Conservation (phyloP, 106 monocot species). For the Dendrobium huoshanense region DNA sequence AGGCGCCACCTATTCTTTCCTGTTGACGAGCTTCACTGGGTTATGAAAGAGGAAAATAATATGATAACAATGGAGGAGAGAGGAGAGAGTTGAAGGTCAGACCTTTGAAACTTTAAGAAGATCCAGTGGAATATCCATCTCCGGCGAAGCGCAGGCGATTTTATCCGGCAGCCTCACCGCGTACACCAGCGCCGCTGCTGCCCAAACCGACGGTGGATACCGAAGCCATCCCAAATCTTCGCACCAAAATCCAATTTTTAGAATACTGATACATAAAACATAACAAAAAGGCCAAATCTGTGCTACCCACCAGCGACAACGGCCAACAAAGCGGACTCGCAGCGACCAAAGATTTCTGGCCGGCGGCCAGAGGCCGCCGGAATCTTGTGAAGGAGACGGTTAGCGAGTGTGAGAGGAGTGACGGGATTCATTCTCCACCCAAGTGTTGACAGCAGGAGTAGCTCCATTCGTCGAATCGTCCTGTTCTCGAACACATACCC, state of each 20-base stretch:
- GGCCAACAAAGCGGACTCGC: slow-evolving; percentile 45
- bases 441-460: slow-evolving; percentile 69
- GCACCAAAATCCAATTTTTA: neutral
- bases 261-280: neutral
- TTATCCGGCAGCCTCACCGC: slow-evolving; percentile 6
- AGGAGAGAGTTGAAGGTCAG: neutral
- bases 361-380: neutral
- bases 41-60: neutral
- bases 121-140: slow-evolving; percentile 10
- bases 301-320: slow-evolving; percentile 33
- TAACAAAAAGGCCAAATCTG: neutral
- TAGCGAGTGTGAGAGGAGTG: slow-evolving; percentile 61
- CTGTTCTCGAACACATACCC: slow-evolving; percentile 68
- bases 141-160: neutral
- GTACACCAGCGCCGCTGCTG: slow-evolving; percentile 52
- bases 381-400: slow-evolving; percentile 18
- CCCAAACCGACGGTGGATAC: slow-evolving; percentile 61
- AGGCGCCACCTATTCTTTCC: slow-evolving; percentile 34
- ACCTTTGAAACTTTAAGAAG: slow-evolving; percentile 57
- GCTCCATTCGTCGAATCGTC: slow-evolving; percentile 82
- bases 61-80: neutral
- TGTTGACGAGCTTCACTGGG: slow-evolving; percentile 6
- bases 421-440: slow-evolving; percentile 71
- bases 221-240: slow-evolving; percentile 70
- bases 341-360: slow-evolving; percentile 20